Conservation (phyloP, 2,329 filamentous ascomycete species). For the Colletotrichum australisinense region DNA sequence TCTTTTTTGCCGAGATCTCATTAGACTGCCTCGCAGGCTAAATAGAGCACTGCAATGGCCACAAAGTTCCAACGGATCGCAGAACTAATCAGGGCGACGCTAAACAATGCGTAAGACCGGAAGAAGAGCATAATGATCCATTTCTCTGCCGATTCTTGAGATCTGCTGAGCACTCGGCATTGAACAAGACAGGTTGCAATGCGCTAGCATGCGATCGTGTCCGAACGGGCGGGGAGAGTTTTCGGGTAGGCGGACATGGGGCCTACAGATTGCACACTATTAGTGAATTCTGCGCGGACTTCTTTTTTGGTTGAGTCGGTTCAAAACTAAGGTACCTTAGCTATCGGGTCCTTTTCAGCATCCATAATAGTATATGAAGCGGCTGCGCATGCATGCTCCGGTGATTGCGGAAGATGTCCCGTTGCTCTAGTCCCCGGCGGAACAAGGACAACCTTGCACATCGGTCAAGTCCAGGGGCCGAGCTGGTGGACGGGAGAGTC, state of each 20-base stretch:
- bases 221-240: neutral
- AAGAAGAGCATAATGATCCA: neutral
- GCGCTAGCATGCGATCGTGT: neutral
- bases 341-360: neutral
- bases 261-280: conserved; percentile 1
- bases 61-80: neutral
- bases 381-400: conserved; percentile 26
- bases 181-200: neutral
- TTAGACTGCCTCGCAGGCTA: neutral
- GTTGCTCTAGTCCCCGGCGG: conserved; percentile 16
- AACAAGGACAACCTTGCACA: conserved; percentile 32
- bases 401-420: conserved; percentile 24
- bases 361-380: conserved; percentile 11
- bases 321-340: conserved; percentile 13
- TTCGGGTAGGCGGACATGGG: neutral
- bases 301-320: conserved; percentile 15
- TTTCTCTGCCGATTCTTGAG: neutral
- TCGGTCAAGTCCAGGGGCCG: conserved; percentile 25
- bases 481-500: conserved; percentile 15
- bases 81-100: too few species aligned
- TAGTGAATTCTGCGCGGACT: neutral
- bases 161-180: neutral
- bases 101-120: neutral
- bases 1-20: neutral
- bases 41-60: neutral